A percentile compares a stretch with the other conserved stretches of the same genome.
Evolutionary conservation across 2,329 filamentous ascomycete genomes (phyloP).

Genomic region (Colletotrichum camelliae): DNA sequence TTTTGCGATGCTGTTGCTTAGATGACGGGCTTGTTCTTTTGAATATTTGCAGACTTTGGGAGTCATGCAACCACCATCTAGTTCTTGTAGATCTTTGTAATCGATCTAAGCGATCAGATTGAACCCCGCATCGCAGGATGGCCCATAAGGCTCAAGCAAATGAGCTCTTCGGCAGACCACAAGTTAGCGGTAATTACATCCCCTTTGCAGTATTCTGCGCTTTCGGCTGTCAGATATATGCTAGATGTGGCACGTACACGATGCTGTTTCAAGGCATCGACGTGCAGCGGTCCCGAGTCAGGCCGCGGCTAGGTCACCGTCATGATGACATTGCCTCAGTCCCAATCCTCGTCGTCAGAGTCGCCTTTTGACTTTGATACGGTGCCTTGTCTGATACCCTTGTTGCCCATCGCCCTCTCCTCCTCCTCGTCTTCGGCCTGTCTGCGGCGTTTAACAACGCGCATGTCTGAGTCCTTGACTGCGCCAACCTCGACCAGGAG

Average conservation of each 20-base stretch:
- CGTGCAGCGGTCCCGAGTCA: not conserved
- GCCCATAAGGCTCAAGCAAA: not conserved
- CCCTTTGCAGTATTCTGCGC: not conserved
- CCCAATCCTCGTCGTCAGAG: conserved; percentile 65
- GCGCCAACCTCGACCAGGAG: conserved; percentile 84
- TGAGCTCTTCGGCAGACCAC: not conserved
- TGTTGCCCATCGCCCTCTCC: conserved; percentile 56
- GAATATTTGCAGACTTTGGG: not conserved
- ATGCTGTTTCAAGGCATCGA: not conserved
- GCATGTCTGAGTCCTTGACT: conserved; percentile 77
- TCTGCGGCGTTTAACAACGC: conserved; percentile 69
- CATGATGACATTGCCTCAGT: conserved; percentile 43
- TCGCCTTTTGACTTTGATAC: conserved; percentile 44
- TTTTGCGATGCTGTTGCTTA: not conserved
- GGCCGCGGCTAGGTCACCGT: not conserved
- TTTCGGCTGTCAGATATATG: not conserved
- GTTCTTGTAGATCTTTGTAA: not conserved
- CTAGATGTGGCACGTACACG: not conserved
- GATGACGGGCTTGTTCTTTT: not conserved
- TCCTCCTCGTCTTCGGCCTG: conserved; percentile 67
- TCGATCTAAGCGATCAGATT: not conserved
- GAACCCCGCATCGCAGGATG: not conserved
- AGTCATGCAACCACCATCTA: not conserved
- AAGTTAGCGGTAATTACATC: not conserved
- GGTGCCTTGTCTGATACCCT: conserved; percentile 58